A percentile compares a stretch with the other conserved stretches of the same genome.
Conservation (phyloP, 306 rosid genomes). For the Lathyrus aphaca region DNA sequence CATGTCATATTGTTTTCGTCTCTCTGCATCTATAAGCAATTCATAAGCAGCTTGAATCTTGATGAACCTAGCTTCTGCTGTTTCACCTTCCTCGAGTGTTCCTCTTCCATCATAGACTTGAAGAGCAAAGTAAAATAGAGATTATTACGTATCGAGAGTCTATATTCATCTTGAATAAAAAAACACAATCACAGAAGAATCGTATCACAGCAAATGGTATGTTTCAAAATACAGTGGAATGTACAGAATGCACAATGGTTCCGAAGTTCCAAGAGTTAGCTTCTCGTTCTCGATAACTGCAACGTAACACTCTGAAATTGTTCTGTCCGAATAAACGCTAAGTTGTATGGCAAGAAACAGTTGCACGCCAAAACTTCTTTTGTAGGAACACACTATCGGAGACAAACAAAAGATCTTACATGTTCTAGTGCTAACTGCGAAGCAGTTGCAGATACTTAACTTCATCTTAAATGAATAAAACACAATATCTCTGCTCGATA, state of each 20-base stretch:
- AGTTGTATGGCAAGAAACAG: slow-evolving; percentile 19
- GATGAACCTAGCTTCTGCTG: slow-evolving; percentile 90
- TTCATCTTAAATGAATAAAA: slow-evolving; percentile 27
- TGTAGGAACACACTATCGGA: neutral
- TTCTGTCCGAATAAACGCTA: neutral
- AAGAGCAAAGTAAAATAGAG: slow-evolving; percentile 33
- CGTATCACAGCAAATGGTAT: neutral
- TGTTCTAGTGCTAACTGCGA: slow-evolving; percentile 7
- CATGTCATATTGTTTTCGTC: slow-evolving; percentile 71
- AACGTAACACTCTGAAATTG: neutral
- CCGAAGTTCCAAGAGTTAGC: neutral
- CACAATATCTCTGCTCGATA: slow-evolving; percentile 2
- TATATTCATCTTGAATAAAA: slow-evolving; percentile 32
- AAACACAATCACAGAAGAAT: slow-evolving; percentile 6
- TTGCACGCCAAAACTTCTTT: slow-evolving; percentile 15
- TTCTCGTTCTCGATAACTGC: neutral
- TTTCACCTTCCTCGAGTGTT: slow-evolving; percentile 91
- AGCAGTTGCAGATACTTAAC: slow-evolving; percentile 14
- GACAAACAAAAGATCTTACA: slow-evolving; percentile 6
- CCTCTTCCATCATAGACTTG: slow-evolving; percentile 89
- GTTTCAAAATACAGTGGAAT: neutral
- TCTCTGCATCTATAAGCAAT: slow-evolving; percentile 69
- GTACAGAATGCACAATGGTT: neutral
- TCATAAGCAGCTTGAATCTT: slow-evolving; percentile 99
- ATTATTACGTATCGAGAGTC: slow-evolving; percentile 25